A percentile compares a stretch with the other conserved stretches of the same genome.
phyloP scores from a whole-genome alignment of 495 filamentous ascomycete species.

The Xylaria bambusicola region DNA sequence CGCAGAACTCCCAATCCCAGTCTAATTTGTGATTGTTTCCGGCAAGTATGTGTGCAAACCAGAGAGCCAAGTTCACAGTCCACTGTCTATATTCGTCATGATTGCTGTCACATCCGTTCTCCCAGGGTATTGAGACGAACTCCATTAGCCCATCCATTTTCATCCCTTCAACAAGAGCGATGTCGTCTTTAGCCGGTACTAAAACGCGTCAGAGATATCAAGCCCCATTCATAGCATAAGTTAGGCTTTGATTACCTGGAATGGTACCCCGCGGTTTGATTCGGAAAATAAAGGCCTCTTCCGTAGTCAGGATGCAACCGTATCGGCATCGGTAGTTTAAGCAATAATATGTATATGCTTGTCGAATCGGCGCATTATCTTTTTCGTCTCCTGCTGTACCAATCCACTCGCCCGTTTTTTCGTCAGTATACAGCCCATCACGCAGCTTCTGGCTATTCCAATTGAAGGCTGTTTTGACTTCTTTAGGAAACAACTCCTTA shows the following conservation, averaged over 20 bases:
- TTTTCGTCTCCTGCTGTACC: background rate
- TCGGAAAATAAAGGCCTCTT: background rate
- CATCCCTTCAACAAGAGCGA: background rate
- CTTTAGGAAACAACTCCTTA: too few relatives aligned
- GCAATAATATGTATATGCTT: background rate
- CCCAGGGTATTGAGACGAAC: background rate
- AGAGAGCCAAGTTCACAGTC: background rate
- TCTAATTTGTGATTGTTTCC: background rate
- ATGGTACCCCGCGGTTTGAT: background rate
- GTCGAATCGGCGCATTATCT: background rate
- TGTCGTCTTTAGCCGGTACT: too few relatives aligned
- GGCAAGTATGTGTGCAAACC: background rate
- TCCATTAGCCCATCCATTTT: background rate
- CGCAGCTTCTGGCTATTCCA: background rate
- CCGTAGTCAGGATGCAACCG: background rate
- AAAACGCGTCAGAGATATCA: too few relatives aligned
- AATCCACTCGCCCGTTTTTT: background rate
- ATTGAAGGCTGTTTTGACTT: too few relatives aligned
- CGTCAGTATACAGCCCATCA: background rate
- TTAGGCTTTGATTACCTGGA: too few relatives aligned
- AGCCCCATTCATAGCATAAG: too few relatives aligned
- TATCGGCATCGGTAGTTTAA: background rate
- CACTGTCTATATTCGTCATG: background rate
- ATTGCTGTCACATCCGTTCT: background rate
- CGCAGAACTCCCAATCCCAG: too few relatives aligned